Conservation (phyloP, 2,329 filamentous ascomycete species). For the Helicocarpus griseus region DNA sequence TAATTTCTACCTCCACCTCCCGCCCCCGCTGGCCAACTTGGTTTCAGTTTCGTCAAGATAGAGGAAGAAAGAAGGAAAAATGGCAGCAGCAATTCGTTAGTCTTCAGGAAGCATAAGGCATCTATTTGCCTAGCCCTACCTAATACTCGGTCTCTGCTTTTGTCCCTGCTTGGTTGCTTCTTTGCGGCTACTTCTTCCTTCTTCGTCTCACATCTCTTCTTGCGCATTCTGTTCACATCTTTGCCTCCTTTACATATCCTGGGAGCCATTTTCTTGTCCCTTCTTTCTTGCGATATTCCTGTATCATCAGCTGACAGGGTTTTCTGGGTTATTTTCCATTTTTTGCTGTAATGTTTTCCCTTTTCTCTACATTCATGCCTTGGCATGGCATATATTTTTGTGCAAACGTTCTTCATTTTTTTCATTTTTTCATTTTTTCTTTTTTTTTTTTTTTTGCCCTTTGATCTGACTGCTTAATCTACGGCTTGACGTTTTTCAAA, state of each 20-base stretch:
- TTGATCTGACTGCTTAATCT: neutral
- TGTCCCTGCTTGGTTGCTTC: neutral
- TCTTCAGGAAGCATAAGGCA: neutral
- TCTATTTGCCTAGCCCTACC: neutral
- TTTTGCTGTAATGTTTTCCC: neutral
- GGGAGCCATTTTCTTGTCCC: neutral
- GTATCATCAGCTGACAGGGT: neutral
- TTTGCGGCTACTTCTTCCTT: neutral
- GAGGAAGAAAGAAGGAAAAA: too few species aligned
- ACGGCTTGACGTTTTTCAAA: slow-evolving; percentile 1
- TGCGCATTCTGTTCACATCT: neutral
- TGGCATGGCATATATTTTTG: neutral
- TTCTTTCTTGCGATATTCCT: neutral
- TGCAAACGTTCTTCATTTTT: neutral
- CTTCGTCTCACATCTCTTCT: neutral
- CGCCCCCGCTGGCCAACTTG: neutral
- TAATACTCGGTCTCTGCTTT: neutral
- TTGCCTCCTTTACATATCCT: neutral
- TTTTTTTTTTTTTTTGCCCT: neutral
- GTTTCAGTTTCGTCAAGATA: neutral
- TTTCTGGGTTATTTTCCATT: neutral
- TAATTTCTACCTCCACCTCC: neutral
- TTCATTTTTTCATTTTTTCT: neutral
- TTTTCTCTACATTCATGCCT: neutral
- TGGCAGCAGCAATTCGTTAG: neutral